Evolutionary conservation across 352 stramenopile species (phyloP), one percentile per base, ranked within the genome.

Genomic region (Phytophthora vignae): DNA sequence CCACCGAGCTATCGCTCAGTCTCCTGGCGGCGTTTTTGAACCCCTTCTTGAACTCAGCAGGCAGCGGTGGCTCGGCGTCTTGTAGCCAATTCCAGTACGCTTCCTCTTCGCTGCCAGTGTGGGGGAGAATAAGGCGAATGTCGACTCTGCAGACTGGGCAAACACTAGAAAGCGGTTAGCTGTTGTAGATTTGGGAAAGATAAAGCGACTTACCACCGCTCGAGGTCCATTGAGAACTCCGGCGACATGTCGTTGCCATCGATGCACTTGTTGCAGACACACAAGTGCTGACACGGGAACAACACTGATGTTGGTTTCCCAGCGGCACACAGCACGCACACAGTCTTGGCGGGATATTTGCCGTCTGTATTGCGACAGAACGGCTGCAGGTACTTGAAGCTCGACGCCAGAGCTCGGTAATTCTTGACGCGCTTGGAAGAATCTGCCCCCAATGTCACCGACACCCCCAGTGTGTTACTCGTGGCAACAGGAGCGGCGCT

Each of bases 241-340:
- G 68, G 49, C 25, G 62, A 74, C 62, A 88, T 85, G 25, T 80
- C 67, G 31, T 87, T 72, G 7, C 59, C 49, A 9, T 68, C 55
- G 56, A 89, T 74, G 65, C 84, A 91, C 5, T 71, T 55, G 60
- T 90, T 73, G 64, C 84, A 91, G 27, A 84, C 74, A 60, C 80
- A 87, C 63, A 82, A 79, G 71, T 91, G 84, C 61, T 91, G 77
- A 27, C 84, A 91, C 2, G 82, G 82, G 70, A 88, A 91, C 66
- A 91, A 82, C 8, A 91, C 82, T 27, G 74, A 74, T 0, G 52
- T 76, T 1, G 78, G 78, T 22, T 49, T 46, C 0, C 66, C 25
- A n/a, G 55, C 48, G 27, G 84, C 60, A 63, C 84, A 91, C 27
- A 86, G 69, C 3, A 83, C 69, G 44, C 84, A 91, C 7, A 65